Conservation (phyloP, 1,139 yeast genomes). For the Saccharomycopsis hybrid region DNA sequence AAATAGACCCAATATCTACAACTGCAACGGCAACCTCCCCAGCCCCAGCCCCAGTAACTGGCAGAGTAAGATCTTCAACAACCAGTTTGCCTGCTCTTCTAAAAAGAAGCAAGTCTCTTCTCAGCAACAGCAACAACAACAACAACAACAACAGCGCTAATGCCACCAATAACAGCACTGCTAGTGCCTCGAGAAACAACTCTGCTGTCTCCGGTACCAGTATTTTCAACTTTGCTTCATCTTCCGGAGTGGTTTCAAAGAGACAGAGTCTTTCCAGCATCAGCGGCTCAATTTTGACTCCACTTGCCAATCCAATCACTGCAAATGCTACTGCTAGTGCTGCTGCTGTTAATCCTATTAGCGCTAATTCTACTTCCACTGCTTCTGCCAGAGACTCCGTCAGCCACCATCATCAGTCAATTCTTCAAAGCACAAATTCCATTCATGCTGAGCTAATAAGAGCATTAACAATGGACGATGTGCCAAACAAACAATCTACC, state of each 20-base stretch:
- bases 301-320: background rate
- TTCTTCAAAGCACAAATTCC: background rate
- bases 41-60: background rate
- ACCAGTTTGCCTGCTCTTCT: constrained; percentile 17
- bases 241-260: background rate
- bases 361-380: background rate
- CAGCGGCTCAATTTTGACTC: background rate
- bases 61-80: constrained; percentile 11
- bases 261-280: background rate
- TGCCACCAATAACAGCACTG: background rate
- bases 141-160: background rate
- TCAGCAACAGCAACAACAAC: background rate
- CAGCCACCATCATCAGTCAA: background rate
- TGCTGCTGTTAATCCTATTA: background rate
- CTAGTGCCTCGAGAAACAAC: constrained; percentile 1
- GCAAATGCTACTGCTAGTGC: background rate
- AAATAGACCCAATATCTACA: constrained; percentile 4
- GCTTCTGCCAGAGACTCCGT: background rate
- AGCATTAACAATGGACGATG: background rate
- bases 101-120: constrained; percentile 15
- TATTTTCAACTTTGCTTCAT: background rate
- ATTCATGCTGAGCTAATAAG: background rate
- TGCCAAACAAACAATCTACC: background rate
- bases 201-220: background rate
- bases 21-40: constrained; percentile 1